Conservation (phyloP, 345 rosid genomes). For the Citrus cavaleriei region DNA sequence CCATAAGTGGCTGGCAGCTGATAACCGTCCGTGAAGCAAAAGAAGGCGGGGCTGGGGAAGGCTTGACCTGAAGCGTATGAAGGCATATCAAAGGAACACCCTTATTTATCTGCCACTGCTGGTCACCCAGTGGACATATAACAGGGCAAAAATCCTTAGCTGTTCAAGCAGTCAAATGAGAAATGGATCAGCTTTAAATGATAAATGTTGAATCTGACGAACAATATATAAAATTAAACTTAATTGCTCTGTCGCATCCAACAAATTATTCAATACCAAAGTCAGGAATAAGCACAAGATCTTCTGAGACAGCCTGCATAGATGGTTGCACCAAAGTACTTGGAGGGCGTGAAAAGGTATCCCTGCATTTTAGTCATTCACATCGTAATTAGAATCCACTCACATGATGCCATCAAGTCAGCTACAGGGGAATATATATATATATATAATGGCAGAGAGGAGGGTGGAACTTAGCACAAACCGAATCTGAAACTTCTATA, state of each 20-base stretch:
- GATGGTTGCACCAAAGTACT: constrained; percentile 94
- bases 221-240: neutral
- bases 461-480: neutral
- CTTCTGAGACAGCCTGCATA: constrained; percentile 49
- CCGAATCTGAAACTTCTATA: neutral
- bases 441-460: neutral
- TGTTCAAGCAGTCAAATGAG: constrained; percentile 28
- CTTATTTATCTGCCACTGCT: constrained; percentile 56
- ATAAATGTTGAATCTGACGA: neutral
- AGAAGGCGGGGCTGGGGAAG: constrained; percentile 79
- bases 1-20: constrained; percentile 92
- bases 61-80: constrained; percentile 86
- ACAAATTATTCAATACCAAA: constrained; percentile 53
- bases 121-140: constrained; percentile 79
- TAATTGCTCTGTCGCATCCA: neutral
- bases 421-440: neutral
- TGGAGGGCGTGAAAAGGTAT: constrained; percentile 78
- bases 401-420: neutral
- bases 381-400: neutral
- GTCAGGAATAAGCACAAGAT: constrained; percentile 50
- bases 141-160: constrained; percentile 80
- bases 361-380: constrained; percentile 60
- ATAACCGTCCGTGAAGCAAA: constrained; percentile 84
- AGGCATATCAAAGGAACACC: constrained; percentile 77
- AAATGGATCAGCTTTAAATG: neutral